phyloP scores from a whole-genome alignment of 148 eudicot species.

The Rhododendron simsii region DNA sequence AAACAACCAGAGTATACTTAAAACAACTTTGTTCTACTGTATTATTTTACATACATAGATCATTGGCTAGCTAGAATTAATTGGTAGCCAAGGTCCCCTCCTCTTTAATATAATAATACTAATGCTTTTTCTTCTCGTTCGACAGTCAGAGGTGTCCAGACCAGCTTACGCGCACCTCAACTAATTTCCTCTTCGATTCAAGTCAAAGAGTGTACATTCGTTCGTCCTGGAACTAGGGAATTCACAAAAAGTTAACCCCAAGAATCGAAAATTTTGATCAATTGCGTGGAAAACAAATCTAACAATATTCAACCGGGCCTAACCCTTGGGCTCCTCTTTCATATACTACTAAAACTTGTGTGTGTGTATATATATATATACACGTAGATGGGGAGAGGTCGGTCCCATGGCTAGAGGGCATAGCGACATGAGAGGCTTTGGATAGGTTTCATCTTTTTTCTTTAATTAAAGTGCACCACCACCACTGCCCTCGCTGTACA shows the following conservation, averaged over 20 bases:
- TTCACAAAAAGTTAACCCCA: not conserved
- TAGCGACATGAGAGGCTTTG: not conserved
- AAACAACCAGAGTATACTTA: not conserved
- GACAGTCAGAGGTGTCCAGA: too few relatives aligned
- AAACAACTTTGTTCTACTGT: not conserved
- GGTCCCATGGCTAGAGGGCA: not conserved
- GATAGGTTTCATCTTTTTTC: not conserved
- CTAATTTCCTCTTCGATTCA: too few relatives aligned
- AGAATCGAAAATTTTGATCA: too few relatives aligned
- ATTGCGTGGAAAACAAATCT: not conserved
- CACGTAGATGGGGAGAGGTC: not conserved
- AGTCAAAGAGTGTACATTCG: too few relatives aligned
- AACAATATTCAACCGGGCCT: too few relatives aligned
- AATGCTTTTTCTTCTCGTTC: too few relatives aligned
- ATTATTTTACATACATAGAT: not conserved
- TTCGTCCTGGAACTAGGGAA: too few relatives aligned
- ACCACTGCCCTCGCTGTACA: not conserved
- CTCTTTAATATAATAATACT: too few relatives aligned
- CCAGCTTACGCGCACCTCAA: not conserved
- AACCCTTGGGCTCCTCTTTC: not conserved
- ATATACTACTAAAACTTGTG: too few relatives aligned
- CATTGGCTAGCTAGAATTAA: not conserved
- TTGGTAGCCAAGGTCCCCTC: not conserved
- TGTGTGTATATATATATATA: not conserved
- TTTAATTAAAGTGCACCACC: constrained; percentile 3